phyloP scores from a whole-genome alignment of 306 rosid genomes.

The Crotalaria pallida region DNA sequence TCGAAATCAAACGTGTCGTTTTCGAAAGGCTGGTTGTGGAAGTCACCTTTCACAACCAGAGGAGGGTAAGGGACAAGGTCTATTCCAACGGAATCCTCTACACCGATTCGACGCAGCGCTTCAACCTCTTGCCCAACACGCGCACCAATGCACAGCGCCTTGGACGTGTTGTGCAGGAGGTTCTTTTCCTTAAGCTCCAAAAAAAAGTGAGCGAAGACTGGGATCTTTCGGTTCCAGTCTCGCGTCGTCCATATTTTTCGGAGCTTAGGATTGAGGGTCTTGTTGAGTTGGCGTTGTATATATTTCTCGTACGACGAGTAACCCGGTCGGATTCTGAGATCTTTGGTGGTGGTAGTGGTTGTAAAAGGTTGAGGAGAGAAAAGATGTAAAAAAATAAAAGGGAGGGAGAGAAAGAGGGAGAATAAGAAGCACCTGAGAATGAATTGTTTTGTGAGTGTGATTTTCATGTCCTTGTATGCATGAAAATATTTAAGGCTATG shows the following conservation, averaged over 20 bases:
- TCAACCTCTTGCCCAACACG: slow-evolving; percentile 91
- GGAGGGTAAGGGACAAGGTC: slow-evolving; percentile 87
- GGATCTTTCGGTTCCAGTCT: slow-evolving; percentile 86
- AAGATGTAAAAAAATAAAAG: slow-evolving; percentile 35
- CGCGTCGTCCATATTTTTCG: slow-evolving; percentile 84
- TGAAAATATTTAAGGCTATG: background rate
- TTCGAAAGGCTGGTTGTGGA: slow-evolving; percentile 66
- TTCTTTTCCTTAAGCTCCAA: slow-evolving; percentile 24
- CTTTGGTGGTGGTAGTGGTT: slow-evolving; percentile 5
- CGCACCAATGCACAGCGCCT: slow-evolving; percentile 71
- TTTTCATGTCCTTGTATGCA: slow-evolving; percentile 42
- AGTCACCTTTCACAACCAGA: slow-evolving; percentile 69
- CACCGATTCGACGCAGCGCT: slow-evolving; percentile 65
- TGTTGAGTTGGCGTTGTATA: slow-evolving; percentile 76
- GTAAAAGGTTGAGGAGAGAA: slow-evolving; percentile 14
- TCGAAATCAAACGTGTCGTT: slow-evolving; percentile 68
- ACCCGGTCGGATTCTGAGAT: slow-evolving; percentile 77
- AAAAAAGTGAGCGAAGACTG: slow-evolving; percentile 58
- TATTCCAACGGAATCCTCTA: slow-evolving; percentile 65
- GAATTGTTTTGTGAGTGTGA: slow-evolving; percentile 25
- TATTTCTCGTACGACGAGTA: slow-evolving; percentile 69
- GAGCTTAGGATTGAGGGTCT: slow-evolving; percentile 84
- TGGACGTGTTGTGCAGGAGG: slow-evolving; percentile 42
- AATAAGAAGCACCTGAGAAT: slow-evolving; percentile 43
- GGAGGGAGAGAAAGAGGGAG: slow-evolving; percentile 57